Base-by-base conservation (phyloP, 306 rosid genomes). In the Leucaena leucocephala region DNA sequence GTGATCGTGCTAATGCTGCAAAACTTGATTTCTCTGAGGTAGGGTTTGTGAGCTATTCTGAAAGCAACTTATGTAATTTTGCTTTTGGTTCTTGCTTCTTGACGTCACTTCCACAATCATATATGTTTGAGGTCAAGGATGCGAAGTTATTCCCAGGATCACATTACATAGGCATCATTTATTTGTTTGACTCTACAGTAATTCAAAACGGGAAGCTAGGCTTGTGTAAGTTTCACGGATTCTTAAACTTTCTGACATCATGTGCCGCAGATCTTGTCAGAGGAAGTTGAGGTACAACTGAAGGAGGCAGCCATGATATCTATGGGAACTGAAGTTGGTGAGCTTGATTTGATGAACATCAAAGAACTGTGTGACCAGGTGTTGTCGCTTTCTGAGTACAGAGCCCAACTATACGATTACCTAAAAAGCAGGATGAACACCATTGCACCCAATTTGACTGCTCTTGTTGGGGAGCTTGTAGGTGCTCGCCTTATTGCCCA, bases 401-500 rank as follows among this genome's bases (percentile, higher is more conserved):
- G 98, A 80, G 96, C 97, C 15, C 94, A 89, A 67, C 91, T 93
- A 9, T 93, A 82, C 65, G 99, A 95, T 79, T 95, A 95, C 86
- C 80, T 95, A 0, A 95, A 92, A 80, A 95, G 84, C 77, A 86
- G 96, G 88, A 95, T 95, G 99, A 91, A 87, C 85, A 88, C 93
- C 75, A 93, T 93, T 77, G 97, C 99, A 9, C 98, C 98, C 34
- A 95, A 95, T 84, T 90, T 95, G 91, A 95, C 99, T 71, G 93
- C 93, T 35, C 81, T 95, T 74, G 97, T 95, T 19, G 97, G 99
- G 46, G 99, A 95, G 85, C 97, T 95, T 15, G 98, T 95, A 42
- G 98, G 98, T 83, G 99, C 99, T 76, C 96, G 99, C 68, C 98
- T 95, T 81, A 95, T 95, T 66, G 94, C 99, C 35, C 98, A 91